phyloP scores from a whole-genome alignment of 192 early-diverging fungal species.

The Anaeromyces robustus region DNA sequence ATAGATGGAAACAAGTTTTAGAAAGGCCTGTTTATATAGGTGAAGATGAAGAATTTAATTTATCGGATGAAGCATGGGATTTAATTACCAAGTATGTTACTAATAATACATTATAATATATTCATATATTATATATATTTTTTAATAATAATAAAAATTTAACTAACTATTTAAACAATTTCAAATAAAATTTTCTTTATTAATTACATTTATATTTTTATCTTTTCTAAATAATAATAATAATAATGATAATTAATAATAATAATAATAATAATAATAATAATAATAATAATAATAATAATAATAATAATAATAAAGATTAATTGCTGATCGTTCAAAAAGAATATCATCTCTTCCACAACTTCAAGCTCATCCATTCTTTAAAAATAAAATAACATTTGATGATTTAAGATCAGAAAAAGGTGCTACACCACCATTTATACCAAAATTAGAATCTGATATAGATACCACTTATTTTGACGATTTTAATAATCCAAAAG shows the following conservation, averaged over 20 bases:
- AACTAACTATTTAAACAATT: too few relatives aligned
- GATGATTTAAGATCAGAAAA: background rate
- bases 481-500: background rate
- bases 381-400: background rate
- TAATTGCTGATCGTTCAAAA: background rate
- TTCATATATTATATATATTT: too few relatives aligned
- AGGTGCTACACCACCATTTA: background rate
- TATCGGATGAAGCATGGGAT: conserved; percentile 61
- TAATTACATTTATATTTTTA: too few relatives aligned
- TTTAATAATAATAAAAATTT: too few relatives aligned
- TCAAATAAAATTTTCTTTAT: too few relatives aligned
- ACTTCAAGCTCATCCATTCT: background rate
- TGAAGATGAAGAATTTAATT: conserved; percentile 57
- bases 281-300: too few relatives aligned
- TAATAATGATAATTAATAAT: too few relatives aligned
- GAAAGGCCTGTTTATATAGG: conserved; percentile 64
- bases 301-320: background rate
- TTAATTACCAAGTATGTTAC: conserved; percentile 32
- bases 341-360: background rate
- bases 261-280: too few relatives aligned
- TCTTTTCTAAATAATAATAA: too few relatives aligned
- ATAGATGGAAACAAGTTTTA: conserved; percentile 61
- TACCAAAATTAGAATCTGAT: background rate
- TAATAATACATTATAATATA: too few relatives aligned
- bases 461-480: background rate